Conservation (phyloP, 2,329 filamentous ascomycete genomes). For the Xylaria sp. region DNA sequence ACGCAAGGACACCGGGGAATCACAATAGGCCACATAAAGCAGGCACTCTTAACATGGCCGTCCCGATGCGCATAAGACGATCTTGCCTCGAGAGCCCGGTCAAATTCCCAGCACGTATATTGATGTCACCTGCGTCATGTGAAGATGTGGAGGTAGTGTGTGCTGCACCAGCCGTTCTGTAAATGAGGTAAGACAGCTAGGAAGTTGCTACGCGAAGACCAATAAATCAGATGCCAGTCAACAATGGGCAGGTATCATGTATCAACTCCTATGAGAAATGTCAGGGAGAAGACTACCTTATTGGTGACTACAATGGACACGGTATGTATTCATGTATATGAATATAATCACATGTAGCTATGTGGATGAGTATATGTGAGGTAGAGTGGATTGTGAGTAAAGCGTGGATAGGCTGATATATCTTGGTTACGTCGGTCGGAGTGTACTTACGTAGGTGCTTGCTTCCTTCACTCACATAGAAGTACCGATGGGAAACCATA, state of each 20-base stretch:
- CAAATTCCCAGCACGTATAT: not conserved
- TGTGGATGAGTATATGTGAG: not conserved
- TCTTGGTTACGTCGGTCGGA: not conserved
- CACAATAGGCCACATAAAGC: not conserved
- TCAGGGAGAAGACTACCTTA: not conserved
- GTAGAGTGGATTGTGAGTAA: not conserved
- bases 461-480: not conserved
- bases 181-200: not conserved
- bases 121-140: not conserved
- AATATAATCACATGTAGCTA: not conserved
- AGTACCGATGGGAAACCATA: not conserved
- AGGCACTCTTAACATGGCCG: not conserved
- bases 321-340: too few species aligned
- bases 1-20: not conserved
- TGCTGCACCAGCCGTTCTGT: not conserved
- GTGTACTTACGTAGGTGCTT: not conserved
- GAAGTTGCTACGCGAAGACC: not conserved
- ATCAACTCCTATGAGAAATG: not conserved
- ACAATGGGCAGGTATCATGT: not conserved
- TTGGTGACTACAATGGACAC: not conserved
- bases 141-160: too few species aligned
- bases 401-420: not conserved
- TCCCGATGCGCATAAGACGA: not conserved
- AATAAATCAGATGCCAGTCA: too few species aligned
- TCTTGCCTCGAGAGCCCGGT: not conserved